phyloP scores from a whole-genome alignment of 164 flowering plant genomes.

The Vitis rupestris region DNA sequence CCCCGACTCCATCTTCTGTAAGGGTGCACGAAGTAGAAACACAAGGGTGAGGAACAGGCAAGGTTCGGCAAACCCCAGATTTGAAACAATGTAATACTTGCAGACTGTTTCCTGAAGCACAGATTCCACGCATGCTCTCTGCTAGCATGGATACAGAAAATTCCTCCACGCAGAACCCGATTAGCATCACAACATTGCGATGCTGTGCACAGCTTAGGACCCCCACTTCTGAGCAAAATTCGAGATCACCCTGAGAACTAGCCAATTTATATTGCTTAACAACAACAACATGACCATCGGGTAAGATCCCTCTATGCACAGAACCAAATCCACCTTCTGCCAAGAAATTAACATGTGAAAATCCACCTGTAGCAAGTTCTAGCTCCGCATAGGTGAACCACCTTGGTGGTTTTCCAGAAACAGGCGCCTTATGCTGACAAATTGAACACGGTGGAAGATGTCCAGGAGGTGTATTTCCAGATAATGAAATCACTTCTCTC shows the following conservation, averaged over 20 bases:
- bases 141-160: no score
- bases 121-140: no score
- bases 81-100: no score
- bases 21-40: no score
- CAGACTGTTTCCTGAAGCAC: no score
- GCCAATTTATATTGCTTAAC: slow-evolving; percentile 92
- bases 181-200: slow-evolving; percentile 92
- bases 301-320: slow-evolving; percentile 77
- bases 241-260: slow-evolving; percentile 88
- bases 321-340: slow-evolving; percentile 99
- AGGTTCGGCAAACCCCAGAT: no score
- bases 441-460: slow-evolving; percentile 90
- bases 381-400: slow-evolving; percentile 79
- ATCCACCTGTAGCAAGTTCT: slow-evolving; percentile 76
- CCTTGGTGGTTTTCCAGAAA: slow-evolving; percentile 83
- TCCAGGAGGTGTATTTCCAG: slow-evolving; percentile 56
- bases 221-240: slow-evolving; percentile 94
- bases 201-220: slow-evolving; percentile 96
- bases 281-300: slow-evolving; percentile 82
- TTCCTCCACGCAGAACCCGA: slow-evolving; percentile 91
- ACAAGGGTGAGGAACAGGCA: no score
- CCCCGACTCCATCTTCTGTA: no score
- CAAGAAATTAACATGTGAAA: slow-evolving; percentile 74
- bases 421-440: slow-evolving; percentile 84
- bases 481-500: slow-evolving; percentile 58